phyloP scores from a whole-genome alignment of 352 stramenopile species.

The Globisporangium rhizosaccharum region DNA sequence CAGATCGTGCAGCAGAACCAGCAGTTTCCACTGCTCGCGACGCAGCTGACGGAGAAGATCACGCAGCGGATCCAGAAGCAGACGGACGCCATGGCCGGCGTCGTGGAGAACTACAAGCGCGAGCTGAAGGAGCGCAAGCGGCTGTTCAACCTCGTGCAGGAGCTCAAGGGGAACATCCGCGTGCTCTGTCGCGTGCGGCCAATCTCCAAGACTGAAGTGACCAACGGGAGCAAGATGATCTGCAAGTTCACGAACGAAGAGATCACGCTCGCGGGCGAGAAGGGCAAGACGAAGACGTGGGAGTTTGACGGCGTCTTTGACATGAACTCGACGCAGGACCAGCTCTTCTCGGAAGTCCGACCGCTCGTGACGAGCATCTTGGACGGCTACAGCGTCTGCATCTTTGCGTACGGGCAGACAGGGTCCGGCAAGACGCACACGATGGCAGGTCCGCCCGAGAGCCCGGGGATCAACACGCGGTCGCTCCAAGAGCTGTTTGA shows the following conservation, averaged over 20 bases:
- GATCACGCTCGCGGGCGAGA: slow-evolving; percentile 73
- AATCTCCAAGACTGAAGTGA: slow-evolving; percentile 74
- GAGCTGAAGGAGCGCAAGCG: slow-evolving; percentile 88
- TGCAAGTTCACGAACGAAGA: slow-evolving; percentile 81
- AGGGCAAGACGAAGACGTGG: slow-evolving; percentile 83
- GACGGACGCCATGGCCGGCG: slow-evolving; percentile 69
- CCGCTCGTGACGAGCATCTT: slow-evolving; percentile 81
- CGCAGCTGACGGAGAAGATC: slow-evolving; percentile 74
- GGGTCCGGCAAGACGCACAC: slow-evolving; percentile 86
- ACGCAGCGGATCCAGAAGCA: slow-evolving; percentile 66
- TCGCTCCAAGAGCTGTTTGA: slow-evolving; percentile 82
- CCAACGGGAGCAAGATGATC: slow-evolving; percentile 70
- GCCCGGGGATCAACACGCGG: slow-evolving; percentile 78
- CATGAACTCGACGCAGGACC: slow-evolving; percentile 63
- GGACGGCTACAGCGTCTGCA: slow-evolving; percentile 87
- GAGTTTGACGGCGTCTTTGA: slow-evolving; percentile 87
- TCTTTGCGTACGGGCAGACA: slow-evolving; percentile 88
- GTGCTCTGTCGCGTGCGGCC: slow-evolving; percentile 95
- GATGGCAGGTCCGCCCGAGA: slow-evolving; percentile 68
- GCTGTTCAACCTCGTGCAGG: slow-evolving; percentile 94
- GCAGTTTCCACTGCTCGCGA: slow-evolving; percentile 49
- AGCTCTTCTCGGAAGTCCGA: slow-evolving; percentile 74
- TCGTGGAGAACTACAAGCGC: slow-evolving; percentile 88
- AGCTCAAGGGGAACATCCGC: slow-evolving; percentile 96
- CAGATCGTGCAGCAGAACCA: slow-evolving; percentile 49